Conservation (phyloP, 2,329 filamentous ascomycete genomes). For the Aspergillus uvarum region DNA sequence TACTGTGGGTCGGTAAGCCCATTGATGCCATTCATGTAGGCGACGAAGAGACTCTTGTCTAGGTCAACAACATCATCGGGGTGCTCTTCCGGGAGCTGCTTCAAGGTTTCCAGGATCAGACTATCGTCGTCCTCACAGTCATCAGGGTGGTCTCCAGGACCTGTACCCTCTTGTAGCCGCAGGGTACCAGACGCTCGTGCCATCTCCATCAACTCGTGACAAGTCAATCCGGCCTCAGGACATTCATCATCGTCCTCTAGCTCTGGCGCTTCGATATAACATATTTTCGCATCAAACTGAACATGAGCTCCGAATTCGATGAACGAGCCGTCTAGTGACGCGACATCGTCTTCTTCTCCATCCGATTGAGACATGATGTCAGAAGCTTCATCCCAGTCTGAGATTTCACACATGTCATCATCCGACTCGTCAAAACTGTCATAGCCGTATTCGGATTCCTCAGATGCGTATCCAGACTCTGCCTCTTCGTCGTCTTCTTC, state of each 20-base stretch:
- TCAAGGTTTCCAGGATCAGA: conserved; percentile 20
- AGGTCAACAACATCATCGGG: conserved; percentile 39
- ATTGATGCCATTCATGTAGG: conserved; percentile 46
- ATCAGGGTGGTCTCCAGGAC: conserved; percentile 19
- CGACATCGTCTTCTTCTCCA: conserved; percentile 31
- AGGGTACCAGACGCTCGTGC: conserved; percentile 28
- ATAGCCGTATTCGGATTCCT: conserved; percentile 26
- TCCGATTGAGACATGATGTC: conserved; percentile 29
- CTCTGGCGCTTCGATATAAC: conserved; percentile 36
- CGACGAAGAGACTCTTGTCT: conserved; percentile 40
- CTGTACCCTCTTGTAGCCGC: conserved; percentile 20
- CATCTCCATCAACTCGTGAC: conserved; percentile 43
- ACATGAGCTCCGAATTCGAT: conserved; percentile 39
- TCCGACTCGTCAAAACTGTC: conserved; percentile 24
- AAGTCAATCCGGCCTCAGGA: conserved; percentile 33
- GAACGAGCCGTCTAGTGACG: conserved; percentile 38
- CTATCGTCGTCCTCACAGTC: conserved; percentile 16
- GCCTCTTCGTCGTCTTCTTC: conserved; percentile 30
- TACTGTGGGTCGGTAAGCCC: conserved; percentile 36
- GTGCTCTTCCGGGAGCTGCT: conserved; percentile 35
- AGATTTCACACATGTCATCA: conserved; percentile 32
- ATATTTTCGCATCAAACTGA: conserved; percentile 35
- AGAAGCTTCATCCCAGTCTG: conserved; percentile 32
- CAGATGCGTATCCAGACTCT: conserved; percentile 42
- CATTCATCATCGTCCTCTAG: conserved; percentile 29